Conservation (phyloP, 2,329 filamentous ascomycete species). For the Talaromyces sp. region DNA sequence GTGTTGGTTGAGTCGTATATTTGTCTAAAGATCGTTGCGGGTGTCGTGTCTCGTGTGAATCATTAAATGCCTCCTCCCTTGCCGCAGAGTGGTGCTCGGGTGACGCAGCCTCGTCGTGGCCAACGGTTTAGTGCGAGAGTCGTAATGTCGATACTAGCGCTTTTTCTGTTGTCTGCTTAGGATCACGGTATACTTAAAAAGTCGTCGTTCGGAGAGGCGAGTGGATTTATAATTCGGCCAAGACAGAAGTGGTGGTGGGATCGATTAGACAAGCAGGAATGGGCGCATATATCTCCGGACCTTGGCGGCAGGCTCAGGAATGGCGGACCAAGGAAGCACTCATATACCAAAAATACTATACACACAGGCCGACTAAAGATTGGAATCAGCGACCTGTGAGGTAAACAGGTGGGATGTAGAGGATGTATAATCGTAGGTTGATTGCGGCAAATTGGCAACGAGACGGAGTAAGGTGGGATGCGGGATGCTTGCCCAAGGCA, state of each 20-base stretch:
- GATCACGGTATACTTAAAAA: neutral
- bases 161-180: neutral
- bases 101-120: neutral
- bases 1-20: neutral
- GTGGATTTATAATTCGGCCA: neutral
- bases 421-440: neutral
- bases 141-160: neutral
- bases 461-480: constrained; percentile 17
- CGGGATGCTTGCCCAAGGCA: constrained; percentile 18
- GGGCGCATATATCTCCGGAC: neutral
- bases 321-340: neutral
- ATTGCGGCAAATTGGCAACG: neutral
- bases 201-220: neutral
- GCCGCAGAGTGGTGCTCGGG: neutral
- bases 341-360: neutral
- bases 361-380: neutral
- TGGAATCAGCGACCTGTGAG: neutral
- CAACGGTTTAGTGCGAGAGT: neutral
- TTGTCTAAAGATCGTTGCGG: neutral
- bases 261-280: neutral
- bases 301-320: neutral
- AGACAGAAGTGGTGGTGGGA: neutral
- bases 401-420: neutral
- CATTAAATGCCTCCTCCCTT: constrained; percentile 3
- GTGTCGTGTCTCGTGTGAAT: constrained; percentile 2